These are phyloP conservation scores for Mycena maculata DNA, from an alignment of 768 basidiomycete species.

Conservation along the genomic window DNA sequence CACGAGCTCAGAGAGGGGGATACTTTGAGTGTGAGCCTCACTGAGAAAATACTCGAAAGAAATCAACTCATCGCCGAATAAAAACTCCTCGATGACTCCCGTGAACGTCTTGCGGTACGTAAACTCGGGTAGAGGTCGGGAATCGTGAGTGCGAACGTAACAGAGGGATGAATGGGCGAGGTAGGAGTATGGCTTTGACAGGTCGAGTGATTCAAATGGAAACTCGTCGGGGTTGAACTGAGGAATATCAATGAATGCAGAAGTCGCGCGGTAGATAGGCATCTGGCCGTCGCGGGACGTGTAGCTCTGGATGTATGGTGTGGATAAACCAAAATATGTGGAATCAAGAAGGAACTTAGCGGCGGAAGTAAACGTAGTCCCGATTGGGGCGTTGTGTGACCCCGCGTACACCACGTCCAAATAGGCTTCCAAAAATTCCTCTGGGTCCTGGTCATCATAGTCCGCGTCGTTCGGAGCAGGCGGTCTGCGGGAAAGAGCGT, in stretches of 20 bases:
- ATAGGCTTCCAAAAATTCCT: constrained; percentile 44
- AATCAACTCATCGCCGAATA: background rate
- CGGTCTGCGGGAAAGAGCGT: constrained; percentile 47
- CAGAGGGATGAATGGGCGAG: background rate
- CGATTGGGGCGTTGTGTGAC: background rate
- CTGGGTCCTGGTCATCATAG: constrained; percentile 38
- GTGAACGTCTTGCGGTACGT: background rate
- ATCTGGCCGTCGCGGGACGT: too few relatives aligned
- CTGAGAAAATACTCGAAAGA: background rate
- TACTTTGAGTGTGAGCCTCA: constrained; percentile 1
- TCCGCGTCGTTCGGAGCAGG: background rate
- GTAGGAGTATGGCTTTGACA: background rate
- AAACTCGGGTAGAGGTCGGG: background rate
- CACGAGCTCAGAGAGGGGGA: background rate
- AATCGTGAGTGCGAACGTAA: background rate
- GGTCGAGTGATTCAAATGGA: too few relatives aligned
- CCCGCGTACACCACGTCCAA: constrained; percentile 22
- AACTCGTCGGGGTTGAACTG: background rate
- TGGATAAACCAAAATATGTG: background rate
- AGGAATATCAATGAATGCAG: too few relatives aligned
- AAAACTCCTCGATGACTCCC: background rate
- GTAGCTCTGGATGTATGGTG: background rate
- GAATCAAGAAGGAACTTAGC: constrained; percentile 10
- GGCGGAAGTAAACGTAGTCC: background rate
- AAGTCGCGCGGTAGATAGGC: too few relatives aligned